These are phyloP conservation scores for Globisporangium rhizosaccharum DNA, from an alignment of 352 stramenopile species.

Conservation along the genomic window DNA sequence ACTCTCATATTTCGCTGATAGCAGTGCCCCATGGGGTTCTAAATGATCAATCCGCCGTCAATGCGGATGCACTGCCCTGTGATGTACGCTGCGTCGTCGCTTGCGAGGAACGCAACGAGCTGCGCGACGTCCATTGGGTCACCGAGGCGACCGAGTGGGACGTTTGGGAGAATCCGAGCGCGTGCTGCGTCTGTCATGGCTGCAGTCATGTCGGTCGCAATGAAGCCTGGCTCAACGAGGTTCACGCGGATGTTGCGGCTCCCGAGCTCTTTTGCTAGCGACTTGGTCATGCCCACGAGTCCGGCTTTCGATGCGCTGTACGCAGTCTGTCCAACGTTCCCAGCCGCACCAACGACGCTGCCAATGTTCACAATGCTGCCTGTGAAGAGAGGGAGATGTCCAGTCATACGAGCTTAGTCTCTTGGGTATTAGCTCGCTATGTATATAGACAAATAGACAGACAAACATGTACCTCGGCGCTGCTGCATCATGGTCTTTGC, in stretches of 20 bases:
- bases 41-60: slow-evolving; percentile 75
- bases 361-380: slow-evolving; percentile 82
- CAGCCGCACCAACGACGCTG: slow-evolving; percentile 68
- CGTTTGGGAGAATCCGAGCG: slow-evolving; percentile 39
- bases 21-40: slow-evolving; percentile 7
- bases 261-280: slow-evolving; percentile 81
- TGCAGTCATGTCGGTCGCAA: slow-evolving; percentile 78
- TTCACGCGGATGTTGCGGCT: slow-evolving; percentile 85
- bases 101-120: slow-evolving; percentile 73
- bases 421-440: too few relatives aligned
- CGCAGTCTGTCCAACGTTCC: slow-evolving; percentile 72
- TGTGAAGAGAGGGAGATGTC: background rate
- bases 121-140: slow-evolving; percentile 66
- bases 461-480: slow-evolving; percentile 19
- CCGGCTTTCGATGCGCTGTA: slow-evolving; percentile 84
- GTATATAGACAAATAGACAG: background rate
- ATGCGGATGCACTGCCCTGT: slow-evolving; percentile 81
- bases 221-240: slow-evolving; percentile 82
- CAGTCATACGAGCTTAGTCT: too few relatives aligned
- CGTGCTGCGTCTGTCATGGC: slow-evolving; percentile 46
- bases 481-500: slow-evolving; percentile 76
- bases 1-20: background rate
- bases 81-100: slow-evolving; percentile 77
- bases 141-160: slow-evolving; percentile 61
- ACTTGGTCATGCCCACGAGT: slow-evolving; percentile 68